Conservation (phyloP, 345 rosid genomes). For the Euphorbia tirucalli region DNA sequence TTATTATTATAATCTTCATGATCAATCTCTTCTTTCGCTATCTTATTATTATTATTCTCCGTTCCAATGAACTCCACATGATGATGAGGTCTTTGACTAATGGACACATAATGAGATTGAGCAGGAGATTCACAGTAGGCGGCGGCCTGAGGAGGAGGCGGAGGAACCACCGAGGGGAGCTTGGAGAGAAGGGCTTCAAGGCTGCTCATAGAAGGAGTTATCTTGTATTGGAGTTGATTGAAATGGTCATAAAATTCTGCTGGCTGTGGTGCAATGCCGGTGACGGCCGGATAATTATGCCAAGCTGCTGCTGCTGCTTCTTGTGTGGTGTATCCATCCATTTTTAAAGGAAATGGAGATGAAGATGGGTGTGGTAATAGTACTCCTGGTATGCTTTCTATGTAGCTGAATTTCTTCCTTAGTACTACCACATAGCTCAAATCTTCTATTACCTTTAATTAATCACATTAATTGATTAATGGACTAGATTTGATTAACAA, state of each 20-base stretch:
- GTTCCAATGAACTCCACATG: slow-evolving; percentile 18
- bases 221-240: slow-evolving; percentile 45
- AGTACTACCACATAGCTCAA: slow-evolving; percentile 75
- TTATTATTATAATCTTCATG: slow-evolving; percentile 21
- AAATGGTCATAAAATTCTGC: slow-evolving; percentile 40
- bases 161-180: slow-evolving; percentile 74
- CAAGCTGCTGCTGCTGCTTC: slow-evolving; percentile 52
- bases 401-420: slow-evolving; percentile 82
- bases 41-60: slow-evolving; percentile 24
- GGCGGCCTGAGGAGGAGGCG: background rate
- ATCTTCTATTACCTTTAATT: slow-evolving; percentile 70
- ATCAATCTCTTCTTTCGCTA: slow-evolving; percentile 50
- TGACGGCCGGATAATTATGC: slow-evolving; percentile 44
- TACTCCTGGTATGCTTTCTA: slow-evolving; percentile 91
- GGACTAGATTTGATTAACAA: background rate
- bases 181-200: slow-evolving; percentile 93
- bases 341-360: slow-evolving; percentile 56
- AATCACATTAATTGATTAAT: too few species aligned
- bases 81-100: slow-evolving; percentile 14
- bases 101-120: slow-evolving; percentile 14
- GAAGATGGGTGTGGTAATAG: slow-evolving; percentile 92
- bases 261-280: slow-evolving; percentile 32
- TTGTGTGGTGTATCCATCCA: slow-evolving; percentile 31
- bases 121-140: slow-evolving; percentile 17
- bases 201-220: slow-evolving; percentile 95